A percentile compares a stretch with the other conserved stretches of the same genome.
phyloP scores from a whole-genome alignment of 305 asterid genomes.

The Ilex paraguariensis region DNA sequence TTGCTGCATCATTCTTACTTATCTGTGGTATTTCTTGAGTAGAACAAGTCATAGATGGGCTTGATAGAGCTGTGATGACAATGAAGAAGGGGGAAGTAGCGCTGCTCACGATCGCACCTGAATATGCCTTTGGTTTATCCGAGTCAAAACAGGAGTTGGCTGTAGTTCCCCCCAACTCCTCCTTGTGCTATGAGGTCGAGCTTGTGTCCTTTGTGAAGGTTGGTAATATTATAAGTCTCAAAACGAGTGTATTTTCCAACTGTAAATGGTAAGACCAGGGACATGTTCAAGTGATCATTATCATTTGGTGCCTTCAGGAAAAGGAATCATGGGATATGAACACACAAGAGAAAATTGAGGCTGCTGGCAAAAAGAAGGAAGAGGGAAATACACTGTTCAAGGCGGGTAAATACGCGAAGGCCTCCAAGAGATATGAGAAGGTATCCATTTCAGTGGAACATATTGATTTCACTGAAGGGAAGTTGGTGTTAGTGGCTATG shows the following conservation, averaged over 20 bases:
- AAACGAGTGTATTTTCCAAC: too few species aligned
- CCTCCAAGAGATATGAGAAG: conserved; percentile 89
- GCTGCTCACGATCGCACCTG: conserved; percentile 60
- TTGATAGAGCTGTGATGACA: conserved; percentile 60
- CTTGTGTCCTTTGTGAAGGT: conserved; percentile 85
- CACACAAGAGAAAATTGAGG: conserved; percentile 70
- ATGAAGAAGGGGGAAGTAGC: conserved; percentile 93
- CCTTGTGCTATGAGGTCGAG: conserved; percentile 64
- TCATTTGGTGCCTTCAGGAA: conserved; percentile 35
- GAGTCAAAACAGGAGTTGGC: conserved; percentile 73
- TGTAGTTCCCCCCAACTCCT: conserved; percentile 75
- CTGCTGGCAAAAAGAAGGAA: conserved; percentile 77
- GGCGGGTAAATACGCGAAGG: conserved; percentile 64
- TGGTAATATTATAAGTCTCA: conserved; percentile 4
- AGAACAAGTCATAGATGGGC: conserved; percentile 88
- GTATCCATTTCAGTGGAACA: conserved; percentile 13
- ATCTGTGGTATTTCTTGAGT: conserved; percentile 10
- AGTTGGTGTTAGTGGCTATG: background rate
- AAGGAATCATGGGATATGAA: conserved; percentile 95
- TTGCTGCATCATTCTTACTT: conserved; percentile 2
- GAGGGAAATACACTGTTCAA: conserved; percentile 70
- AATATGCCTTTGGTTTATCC: conserved; percentile 69
- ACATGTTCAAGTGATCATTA: too few species aligned
- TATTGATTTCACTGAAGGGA: background rate
- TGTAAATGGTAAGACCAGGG: too few species aligned